Base-by-base conservation (phyloP, 1,139 yeast species). In the Protomyces inouyei region DNA sequence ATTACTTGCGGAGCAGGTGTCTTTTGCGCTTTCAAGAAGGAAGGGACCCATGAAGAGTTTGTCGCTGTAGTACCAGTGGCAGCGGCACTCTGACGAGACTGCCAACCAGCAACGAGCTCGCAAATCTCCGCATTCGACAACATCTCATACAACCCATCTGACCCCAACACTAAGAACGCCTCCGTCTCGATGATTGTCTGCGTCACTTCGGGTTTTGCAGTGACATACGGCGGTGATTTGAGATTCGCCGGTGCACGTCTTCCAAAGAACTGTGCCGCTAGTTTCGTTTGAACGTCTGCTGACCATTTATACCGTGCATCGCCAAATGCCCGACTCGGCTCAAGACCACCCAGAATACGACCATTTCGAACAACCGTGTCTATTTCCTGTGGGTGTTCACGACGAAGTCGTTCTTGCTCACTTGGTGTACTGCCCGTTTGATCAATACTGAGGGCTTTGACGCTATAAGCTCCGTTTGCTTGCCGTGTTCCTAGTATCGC, bases 261-360 rank as follows among this genome's bases (percentile, higher is more conserved):
- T 45, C 97, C 96, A 74, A 92, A 92, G 71, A 90, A 87, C 72
- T 86, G 87, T 67, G 86, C 81, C 70, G 89, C 87, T 35, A 88
- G 81, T 66, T 82, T 78, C 68, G 89, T 82, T 35, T 65, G 61
- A 4, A 45, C 46, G 37, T 85, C 85, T 36, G 88, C 87, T 36
- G 90, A 80, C 79, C 88, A 79, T 74, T 93, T 93, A 75, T 90
- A 93, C 68, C 97, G 82, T 68, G 97, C 96, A 76, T 93, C 99
- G 57, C 99, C 98, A 79, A 93, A 95, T 0, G 98, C 96, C 71
- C 98, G 81, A 0, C 96, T 85, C 3, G 99, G 98, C 75, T 95
- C 98, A 68, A 93, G 81, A n/a, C 92, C 84, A 0, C 99, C 99
- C 70, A 93, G 80, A 3, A 95, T 88, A 70, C 98, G 82, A 3